A percentile compares a stretch with the other conserved stretches of the same genome.
Conservation (phyloP, 768 basidiomycete genomes). For the Serendipita sp. region DNA sequence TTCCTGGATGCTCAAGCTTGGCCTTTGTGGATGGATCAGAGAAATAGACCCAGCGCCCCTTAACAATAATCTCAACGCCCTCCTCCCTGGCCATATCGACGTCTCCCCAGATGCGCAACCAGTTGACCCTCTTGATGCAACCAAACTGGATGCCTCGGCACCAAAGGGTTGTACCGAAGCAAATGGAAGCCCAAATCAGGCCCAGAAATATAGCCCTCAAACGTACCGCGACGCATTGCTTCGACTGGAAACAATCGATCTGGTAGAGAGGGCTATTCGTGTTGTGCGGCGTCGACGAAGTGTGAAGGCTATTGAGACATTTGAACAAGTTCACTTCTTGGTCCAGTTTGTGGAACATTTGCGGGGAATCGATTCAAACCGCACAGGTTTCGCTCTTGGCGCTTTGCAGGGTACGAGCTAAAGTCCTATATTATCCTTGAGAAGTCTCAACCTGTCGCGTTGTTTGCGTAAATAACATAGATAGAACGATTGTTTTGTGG, state of each 20-base stretch:
- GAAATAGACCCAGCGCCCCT: conserved; percentile 11
- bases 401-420: too few species aligned
- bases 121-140: neutral
- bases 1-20: conserved; percentile 85
- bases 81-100: conserved; percentile 9
- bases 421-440: too few species aligned
- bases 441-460: too few species aligned
- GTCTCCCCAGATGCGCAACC: neutral
- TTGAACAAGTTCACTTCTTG: conserved; percentile 78
- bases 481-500: too few species aligned
- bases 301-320: conserved; percentile 82
- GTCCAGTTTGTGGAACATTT: conserved; percentile 60
- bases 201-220: conserved; percentile 6
- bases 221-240: conserved; percentile 11
- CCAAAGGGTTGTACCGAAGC: neutral
- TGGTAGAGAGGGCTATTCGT: conserved; percentile 57
- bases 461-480: too few species aligned
- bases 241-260: conserved; percentile 35
- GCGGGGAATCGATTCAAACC: conserved; percentile 2
- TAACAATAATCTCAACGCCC: neutral
- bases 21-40: conserved; percentile 57
- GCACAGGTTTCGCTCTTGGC: neutral
- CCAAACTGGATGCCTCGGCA: neutral
- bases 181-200: neutral
- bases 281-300: conserved; percentile 64